Percentiles rank a stretch among this genome's conserved stretches.
phyloP scores from a whole-genome alignment of 2,329 filamentous ascomycete species.

The Phaeophleospora eucalypticola region DNA sequence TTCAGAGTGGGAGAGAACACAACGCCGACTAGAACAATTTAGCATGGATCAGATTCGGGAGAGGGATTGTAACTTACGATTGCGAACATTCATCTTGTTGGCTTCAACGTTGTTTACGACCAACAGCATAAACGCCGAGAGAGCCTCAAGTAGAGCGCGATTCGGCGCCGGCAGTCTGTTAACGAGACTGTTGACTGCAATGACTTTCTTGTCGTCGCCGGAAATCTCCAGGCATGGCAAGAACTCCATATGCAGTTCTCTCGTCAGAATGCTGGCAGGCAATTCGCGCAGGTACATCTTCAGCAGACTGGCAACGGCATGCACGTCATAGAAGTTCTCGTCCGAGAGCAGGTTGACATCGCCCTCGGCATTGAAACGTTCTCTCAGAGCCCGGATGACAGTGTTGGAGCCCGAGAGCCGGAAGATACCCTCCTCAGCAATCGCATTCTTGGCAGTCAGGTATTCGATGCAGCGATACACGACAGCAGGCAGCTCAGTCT shows the following conservation, averaged over 20 bases:
- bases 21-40: constrained; percentile 67
- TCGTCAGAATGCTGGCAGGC: constrained; percentile 83
- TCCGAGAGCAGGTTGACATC: constrained; percentile 80
- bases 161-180: constrained; percentile 77
- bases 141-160: constrained; percentile 72
- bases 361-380: constrained; percentile 89
- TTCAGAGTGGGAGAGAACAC: constrained; percentile 97
- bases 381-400: constrained; percentile 83
- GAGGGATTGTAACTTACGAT: constrained; percentile 45
- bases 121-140: constrained; percentile 83
- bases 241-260: constrained; percentile 87
- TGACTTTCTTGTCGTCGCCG: constrained; percentile 65
- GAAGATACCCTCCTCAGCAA: constrained; percentile 91
- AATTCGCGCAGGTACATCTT: constrained; percentile 93
- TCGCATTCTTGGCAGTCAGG: constrained; percentile 74
- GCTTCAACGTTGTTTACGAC: constrained; percentile 85
- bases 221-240: constrained; percentile 65
- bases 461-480: constrained; percentile 96
- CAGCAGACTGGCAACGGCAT: constrained; percentile 88
- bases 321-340: constrained; percentile 86
- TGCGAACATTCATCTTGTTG: constrained; percentile 98
- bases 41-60: no score
- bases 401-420: constrained; percentile 94
- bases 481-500: constrained; percentile 78
- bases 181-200: constrained; percentile 71